Evolutionary conservation across 257 asterid genomes (phyloP).

Genomic region (Marsdenia floribunda): DNA sequence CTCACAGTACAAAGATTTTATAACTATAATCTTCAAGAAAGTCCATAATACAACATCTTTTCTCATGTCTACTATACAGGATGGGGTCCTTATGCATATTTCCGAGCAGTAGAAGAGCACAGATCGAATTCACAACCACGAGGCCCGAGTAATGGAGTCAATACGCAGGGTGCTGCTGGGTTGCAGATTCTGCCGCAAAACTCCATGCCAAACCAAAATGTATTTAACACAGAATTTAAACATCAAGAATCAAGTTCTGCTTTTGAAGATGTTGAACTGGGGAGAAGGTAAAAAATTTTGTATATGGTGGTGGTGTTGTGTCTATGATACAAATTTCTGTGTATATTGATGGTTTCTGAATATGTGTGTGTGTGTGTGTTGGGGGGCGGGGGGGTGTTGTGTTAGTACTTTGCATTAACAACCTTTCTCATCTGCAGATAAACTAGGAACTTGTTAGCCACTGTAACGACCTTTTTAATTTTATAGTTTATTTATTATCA

Average conservation of each 20-base stretch:
- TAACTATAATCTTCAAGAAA: background rate
- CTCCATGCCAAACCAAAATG: background rate
- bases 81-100: conserved; percentile 71
- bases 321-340: background rate
- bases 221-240: background rate
- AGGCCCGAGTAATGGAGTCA: conserved; percentile 9
- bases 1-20: background rate
- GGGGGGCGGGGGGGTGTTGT: no score
- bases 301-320: no score
- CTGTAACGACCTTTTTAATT: background rate
- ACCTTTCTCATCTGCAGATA: background rate
- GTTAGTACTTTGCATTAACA: background rate
- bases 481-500: background rate
- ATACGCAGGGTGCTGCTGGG: conserved; percentile 5
- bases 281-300: conserved; percentile 16
- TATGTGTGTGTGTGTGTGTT: no score
- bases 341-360: background rate
- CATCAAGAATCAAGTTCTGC: background rate
- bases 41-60: background rate
- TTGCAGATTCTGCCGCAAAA: conserved; percentile 24
- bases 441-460: background rate
- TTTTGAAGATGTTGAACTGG: conserved; percentile 23
- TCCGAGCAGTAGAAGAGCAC: conserved; percentile 58
- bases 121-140: conserved; percentile 28
- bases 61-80: conserved; percentile 28